These are phyloP conservation scores for Ophiostoma australiae DNA, from an alignment of 2,329 filamentous ascomycete genomes.

Conservation along the genomic window DNA sequence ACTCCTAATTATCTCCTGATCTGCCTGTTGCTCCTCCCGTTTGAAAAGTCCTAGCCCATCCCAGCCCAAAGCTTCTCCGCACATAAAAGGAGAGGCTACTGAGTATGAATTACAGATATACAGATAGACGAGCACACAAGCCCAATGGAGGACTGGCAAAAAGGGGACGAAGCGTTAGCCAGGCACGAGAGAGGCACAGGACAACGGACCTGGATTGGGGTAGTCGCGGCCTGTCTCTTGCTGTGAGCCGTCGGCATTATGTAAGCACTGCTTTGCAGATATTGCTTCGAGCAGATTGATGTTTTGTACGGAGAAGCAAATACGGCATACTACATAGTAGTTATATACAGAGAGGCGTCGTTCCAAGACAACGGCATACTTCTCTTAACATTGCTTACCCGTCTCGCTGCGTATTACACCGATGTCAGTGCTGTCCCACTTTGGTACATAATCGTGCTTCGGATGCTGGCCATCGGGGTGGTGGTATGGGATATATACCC, in stretches of 20 bases:
- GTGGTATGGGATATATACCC: too few relatives aligned
- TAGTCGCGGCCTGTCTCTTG: background rate
- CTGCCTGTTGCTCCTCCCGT: background rate
- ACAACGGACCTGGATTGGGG: slow-evolving; percentile 6
- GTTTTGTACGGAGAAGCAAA: background rate
- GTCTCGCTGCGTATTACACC: slow-evolving; percentile 2
- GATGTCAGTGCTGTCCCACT: background rate
- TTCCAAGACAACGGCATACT: background rate
- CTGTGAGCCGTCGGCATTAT: background rate
- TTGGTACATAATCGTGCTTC: background rate
- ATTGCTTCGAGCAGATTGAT: too few relatives aligned
- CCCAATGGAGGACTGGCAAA: background rate
- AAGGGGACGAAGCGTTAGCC: background rate
- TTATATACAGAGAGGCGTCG: too few relatives aligned
- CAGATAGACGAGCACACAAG: background rate
- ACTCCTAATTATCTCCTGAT: background rate
- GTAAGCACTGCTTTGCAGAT: background rate
- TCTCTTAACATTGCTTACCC: background rate
- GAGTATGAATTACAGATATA: too few relatives aligned
- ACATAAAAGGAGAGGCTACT: background rate
- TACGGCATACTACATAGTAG: too few relatives aligned
- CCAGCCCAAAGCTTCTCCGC: background rate
- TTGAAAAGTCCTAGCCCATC: background rate
- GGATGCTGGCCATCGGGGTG: background rate
- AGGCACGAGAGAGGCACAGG: background rate